Base-by-base conservation (phyloP, 2,329 filamentous ascomycete genomes). In the Macrophomina pseudophaseolina region DNA sequence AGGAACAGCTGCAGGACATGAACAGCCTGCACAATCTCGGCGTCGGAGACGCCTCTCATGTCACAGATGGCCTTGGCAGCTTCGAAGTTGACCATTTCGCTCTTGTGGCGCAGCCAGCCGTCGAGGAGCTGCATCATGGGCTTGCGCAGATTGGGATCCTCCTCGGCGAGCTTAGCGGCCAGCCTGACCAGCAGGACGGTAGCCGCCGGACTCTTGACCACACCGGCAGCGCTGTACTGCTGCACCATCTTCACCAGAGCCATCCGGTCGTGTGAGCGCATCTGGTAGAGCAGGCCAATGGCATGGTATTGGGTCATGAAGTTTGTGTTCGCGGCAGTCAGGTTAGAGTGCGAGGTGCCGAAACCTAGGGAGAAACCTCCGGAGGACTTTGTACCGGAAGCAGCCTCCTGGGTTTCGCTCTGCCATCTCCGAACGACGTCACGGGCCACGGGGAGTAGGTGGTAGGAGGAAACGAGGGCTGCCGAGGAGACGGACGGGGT, bases 211-310 rank as follows among this genome's bases (percentile, higher is more conserved):
- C 92, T 97, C 88, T 97, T 98, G 69, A 98, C 90, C 11, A 93
- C 93, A 67, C 95, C 95, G 16, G 93, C 88, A 64, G 90, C 90
- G 63, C 93, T 93, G 78, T 97, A 98, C 80, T 99, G 95, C 83
- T 99, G 95, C n/a, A 99, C 94, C 95, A 99, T 98, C 87, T 99
- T 99, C 68, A 98, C 94, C 73, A 99, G 83, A 28, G 95, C 94
- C 95, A 99, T 99, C 74, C 95, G 89, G 80, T 99, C 95, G 79
- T 97, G 94, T 74, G 91, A 91, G 75, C 95, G 91, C 93, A 98
- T 98, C 82, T 98, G 94, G 80, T 98, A 99, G 52, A 99, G 82
- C 65, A 99, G 87, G 70, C 95, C 95, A 82, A 99, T 97, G 70
- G 95, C 95, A 80, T 99, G 95, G 80, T 99, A 99, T 80, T 99